Evolutionary conservation across 2,329 filamentous ascomycete species (phyloP), one percentile per base, ranked within the genome.

Genomic region (Triangularia verruculosa): DNA sequence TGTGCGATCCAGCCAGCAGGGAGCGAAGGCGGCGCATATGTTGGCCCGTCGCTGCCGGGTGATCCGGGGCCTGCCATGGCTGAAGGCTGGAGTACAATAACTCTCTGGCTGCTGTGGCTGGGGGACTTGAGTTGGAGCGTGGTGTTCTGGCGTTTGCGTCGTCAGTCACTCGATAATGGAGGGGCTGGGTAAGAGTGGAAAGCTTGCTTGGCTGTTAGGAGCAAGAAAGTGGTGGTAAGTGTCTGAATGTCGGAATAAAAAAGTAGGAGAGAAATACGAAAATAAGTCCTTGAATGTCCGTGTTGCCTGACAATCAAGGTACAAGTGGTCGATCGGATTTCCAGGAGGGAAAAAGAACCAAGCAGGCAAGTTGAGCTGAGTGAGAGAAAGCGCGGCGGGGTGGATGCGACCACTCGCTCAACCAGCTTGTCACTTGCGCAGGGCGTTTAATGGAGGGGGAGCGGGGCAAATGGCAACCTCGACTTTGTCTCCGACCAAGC

Each of bases 1-100:
- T 89, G 87, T 64, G 86, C 86, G 71, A 89, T 89, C 87, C 87
- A 89, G 71, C 87, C 87, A 12, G 84, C 77, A 57, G 87, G 87
- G 59, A 89, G 80, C 55, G 79, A 78, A 56, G 87, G 87, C 67
- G 87, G 87, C 68, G 79, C 81, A 25, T 80, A 86, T 71, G 83
- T 83, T 69, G 85, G 85, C 71, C 84, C 85, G 72, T 85, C 83
- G 75, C 81, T 80, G 75, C 81, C 79, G 67, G 85, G 84, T 69
- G 84, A 86, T 70, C 80, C 79, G 72, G 84, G 80, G 71, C 84
- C 84, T 72, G 83, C 79, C 84, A 87, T 87, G 9, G 8, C 39
- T 11, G 39, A 5, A 47, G 2, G 9, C 15, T 7, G 39, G 7
- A 17, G 17, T n/a, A 43, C 1, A 47, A 17, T 5, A 20, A 47